phyloP scores from a whole-genome alignment of 805 yeast genomes.

The Sugiyamaella valdiviana region DNA sequence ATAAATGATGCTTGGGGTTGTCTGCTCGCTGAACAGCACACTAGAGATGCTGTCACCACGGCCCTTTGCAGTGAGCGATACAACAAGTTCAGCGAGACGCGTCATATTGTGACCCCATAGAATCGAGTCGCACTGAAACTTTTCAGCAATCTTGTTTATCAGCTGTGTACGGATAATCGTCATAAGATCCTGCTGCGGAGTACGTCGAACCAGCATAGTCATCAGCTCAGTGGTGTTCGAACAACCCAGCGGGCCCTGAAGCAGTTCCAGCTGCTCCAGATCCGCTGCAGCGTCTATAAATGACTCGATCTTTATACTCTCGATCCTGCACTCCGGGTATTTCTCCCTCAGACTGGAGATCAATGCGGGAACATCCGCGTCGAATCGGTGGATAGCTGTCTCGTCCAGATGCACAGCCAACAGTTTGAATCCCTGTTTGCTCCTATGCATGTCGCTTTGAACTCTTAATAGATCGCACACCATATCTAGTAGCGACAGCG shows the following conservation, averaged over 20 bases:
- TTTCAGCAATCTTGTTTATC: constrained; percentile 34
- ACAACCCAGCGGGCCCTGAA: background rate
- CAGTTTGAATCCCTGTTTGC: constrained; percentile 61
- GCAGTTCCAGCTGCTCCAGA: background rate
- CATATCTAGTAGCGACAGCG: constrained; percentile 65
- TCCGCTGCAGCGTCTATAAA: constrained; percentile 5
- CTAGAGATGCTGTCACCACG: constrained; percentile 65
- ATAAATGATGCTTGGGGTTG: constrained; percentile 44
- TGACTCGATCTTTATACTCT: constrained; percentile 3
- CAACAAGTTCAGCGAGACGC: constrained; percentile 68
- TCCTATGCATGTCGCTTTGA: constrained; percentile 56
- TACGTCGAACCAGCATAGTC: constrained; percentile 20
- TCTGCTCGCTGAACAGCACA: constrained; percentile 10
- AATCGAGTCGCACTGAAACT: constrained; percentile 46
- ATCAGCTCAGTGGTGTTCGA: constrained; percentile 4
- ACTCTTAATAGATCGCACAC: constrained; percentile 53
- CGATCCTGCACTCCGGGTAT: constrained; percentile 28
- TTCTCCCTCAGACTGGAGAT: constrained; percentile 20
- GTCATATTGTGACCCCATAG: constrained; percentile 79
- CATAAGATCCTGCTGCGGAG: constrained; percentile 15
- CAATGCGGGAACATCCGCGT: constrained; percentile 13
- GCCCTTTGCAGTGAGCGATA: constrained; percentile 78
- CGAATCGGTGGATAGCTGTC: constrained; percentile 4
- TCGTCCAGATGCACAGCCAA: constrained; percentile 44
- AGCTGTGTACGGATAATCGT: constrained; percentile 27